These are phyloP conservation scores for Ophiostoma quercus DNA, from an alignment of 2,329 filamentous ascomycete genomes.

Conservation along the genomic window DNA sequence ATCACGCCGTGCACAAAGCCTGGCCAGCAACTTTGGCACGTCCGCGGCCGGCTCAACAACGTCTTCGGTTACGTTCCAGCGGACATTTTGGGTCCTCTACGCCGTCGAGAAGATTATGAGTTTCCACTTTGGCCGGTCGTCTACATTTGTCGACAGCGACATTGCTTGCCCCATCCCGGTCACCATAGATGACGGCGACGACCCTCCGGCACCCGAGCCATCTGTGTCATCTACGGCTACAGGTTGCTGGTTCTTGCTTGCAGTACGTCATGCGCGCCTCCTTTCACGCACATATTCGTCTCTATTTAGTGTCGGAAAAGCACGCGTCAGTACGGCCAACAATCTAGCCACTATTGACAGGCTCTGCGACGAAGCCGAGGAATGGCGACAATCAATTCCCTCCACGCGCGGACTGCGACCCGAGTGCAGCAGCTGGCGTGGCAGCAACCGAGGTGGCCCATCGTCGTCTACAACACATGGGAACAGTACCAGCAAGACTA, in stretches of 20 bases:
- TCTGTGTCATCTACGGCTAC: background rate
- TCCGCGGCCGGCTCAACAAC: conserved; percentile 22
- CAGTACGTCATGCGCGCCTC: conserved; percentile 30
- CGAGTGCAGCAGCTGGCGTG: background rate
- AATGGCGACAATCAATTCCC: conserved; percentile 32
- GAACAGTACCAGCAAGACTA: background rate
- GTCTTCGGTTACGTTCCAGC: conserved; percentile 28
- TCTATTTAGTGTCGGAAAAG: conserved; percentile 32
- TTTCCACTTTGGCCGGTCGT: conserved; percentile 34
- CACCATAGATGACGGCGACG: background rate
- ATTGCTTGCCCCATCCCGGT: conserved; percentile 33
- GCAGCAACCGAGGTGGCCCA: background rate
- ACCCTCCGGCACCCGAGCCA: background rate
- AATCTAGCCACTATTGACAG: conserved; percentile 32
- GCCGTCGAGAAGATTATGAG: conserved; percentile 31
- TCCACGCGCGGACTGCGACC: conserved; percentile 18
- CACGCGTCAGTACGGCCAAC: conserved; percentile 29
- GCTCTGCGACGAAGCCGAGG: conserved; percentile 31
- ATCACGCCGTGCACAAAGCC: conserved; percentile 33
- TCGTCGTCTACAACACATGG: background rate
- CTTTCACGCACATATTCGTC: conserved; percentile 32
- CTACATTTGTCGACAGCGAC: conserved; percentile 34
- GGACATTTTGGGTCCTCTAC: conserved; percentile 32
- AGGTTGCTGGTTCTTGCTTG: conserved; percentile 30
- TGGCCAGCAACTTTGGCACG: conserved; percentile 26